phyloP scores from a whole-genome alignment of 805 yeast genomes.

The Jamesozyma rosinii region DNA sequence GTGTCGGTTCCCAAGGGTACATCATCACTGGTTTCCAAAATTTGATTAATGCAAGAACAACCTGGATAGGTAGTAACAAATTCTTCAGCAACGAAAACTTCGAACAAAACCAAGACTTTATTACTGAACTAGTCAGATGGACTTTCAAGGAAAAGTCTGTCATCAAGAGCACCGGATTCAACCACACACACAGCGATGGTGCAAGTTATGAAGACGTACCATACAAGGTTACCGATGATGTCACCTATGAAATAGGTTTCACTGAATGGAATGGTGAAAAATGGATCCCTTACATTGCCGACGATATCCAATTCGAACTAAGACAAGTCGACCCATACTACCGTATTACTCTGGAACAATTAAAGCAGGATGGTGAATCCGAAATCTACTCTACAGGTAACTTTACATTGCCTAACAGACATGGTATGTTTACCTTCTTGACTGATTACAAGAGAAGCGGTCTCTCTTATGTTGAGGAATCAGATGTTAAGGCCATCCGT shows the following conservation, averaged over 20 bases:
- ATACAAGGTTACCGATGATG: slow-evolving; percentile 71
- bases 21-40: slow-evolving; percentile 73
- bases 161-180: slow-evolving; percentile 44
- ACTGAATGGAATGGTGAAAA: slow-evolving; percentile 41
- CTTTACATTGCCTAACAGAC: slow-evolving; percentile 85
- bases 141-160: slow-evolving; percentile 60
- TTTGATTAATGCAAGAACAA: slow-evolving; percentile 62
- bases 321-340: slow-evolving; percentile 93
- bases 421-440: slow-evolving; percentile 87
- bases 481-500: slow-evolving; percentile 70
- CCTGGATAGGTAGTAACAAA: slow-evolving; percentile 69
- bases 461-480: slow-evolving; percentile 53
- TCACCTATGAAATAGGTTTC: slow-evolving; percentile 43
- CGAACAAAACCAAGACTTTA: slow-evolving; percentile 33
- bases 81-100: slow-evolving; percentile 38
- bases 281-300: slow-evolving; percentile 63
- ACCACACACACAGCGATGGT: slow-evolving; percentile 44
- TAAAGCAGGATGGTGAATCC: slow-evolving; percentile 31
- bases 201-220: slow-evolving; percentile 34
- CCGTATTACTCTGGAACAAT: slow-evolving; percentile 51
- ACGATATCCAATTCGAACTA: slow-evolving; percentile 72
- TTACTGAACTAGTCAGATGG: slow-evolving; percentile 54
- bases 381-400: slow-evolving; percentile 44
- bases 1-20: slow-evolving; percentile 70
- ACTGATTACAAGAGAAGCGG: slow-evolving; percentile 76